Conservation (phyloP, 1,139 yeast genomes). For the Blastobotrys buckinghamii region DNA sequence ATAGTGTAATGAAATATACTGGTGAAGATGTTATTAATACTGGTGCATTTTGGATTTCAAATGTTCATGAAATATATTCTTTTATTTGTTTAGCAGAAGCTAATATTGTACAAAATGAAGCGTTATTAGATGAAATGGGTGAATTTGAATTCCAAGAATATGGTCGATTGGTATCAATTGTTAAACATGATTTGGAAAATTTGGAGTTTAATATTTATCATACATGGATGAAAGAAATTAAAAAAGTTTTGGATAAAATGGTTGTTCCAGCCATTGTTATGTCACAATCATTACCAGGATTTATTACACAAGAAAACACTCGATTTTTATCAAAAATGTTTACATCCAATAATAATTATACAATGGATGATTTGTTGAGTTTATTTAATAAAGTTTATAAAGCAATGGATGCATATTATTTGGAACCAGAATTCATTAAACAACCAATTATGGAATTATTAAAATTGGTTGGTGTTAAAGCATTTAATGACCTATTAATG, state of each 20-base stretch:
- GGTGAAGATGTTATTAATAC: constrained; percentile 86
- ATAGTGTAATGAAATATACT: constrained; percentile 40
- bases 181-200: constrained; percentile 90
- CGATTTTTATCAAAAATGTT: constrained; percentile 84
- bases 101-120: constrained; percentile 78
- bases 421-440: constrained; percentile 79
- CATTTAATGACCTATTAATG: constrained; percentile 95
- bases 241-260: constrained; percentile 84
- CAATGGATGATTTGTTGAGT: constrained; percentile 92
- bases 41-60: constrained; percentile 97
- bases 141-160: constrained; percentile 89
- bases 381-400: constrained; percentile 88
- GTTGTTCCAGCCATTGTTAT: constrained; percentile 90
- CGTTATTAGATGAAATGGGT: constrained; percentile 76
- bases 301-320: constrained; percentile 81
- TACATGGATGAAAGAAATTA: constrained; percentile 96
- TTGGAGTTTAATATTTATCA: constrained; percentile 91
- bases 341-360: constrained; percentile 56
- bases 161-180: constrained; percentile 81
- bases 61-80: constrained; percentile 91
- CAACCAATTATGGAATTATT: constrained; percentile 81
- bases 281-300: constrained; percentile 94
- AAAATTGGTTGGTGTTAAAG: constrained; percentile 83
- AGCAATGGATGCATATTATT: constrained; percentile 88
- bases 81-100: constrained; percentile 92